A percentile compares a stretch with the other conserved stretches of the same genome.
These are phyloP conservation scores for Pseudotulostoma volvatum DNA, from an alignment of 495 filamentous ascomycete genomes.

Conservation along the genomic window DNA sequence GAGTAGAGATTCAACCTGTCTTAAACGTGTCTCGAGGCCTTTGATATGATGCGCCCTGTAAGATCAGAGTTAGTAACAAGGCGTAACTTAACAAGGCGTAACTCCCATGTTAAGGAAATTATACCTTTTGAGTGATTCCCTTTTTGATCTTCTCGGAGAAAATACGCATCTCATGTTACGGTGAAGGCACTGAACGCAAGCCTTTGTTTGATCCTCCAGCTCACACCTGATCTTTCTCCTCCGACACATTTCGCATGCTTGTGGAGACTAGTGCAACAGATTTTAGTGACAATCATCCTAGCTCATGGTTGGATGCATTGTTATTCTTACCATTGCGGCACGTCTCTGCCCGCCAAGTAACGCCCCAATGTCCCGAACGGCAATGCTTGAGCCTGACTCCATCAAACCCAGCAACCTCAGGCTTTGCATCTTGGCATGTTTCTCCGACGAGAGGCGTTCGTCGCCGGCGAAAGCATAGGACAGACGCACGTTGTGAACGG, in stretches of 20 bases:
- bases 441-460: too few relatives aligned
- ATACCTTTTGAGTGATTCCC: constrained; percentile 77
- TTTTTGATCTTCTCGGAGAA: constrained; percentile 78
- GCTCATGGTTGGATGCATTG: not conserved
- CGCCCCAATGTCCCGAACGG: too few relatives aligned
- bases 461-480: too few relatives aligned
- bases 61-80: not conserved
- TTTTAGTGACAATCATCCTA: constrained; percentile 1
- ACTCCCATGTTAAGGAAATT: too few relatives aligned
- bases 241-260: constrained; percentile 93
- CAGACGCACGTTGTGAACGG: too few relatives aligned
- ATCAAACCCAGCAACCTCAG: too few relatives aligned
- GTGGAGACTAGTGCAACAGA: constrained; percentile 4
- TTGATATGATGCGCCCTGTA: constrained; percentile 48
- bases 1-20: constrained; percentile 72
- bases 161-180: constrained; percentile 88
- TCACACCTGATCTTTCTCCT: constrained; percentile 98
- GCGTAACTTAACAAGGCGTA: too few relatives aligned
- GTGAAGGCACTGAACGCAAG: constrained; percentile 80
- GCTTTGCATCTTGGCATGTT: too few relatives aligned
- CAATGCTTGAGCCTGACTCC: too few relatives aligned
- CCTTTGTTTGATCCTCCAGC: constrained; percentile 51
- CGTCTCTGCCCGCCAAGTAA: constrained; percentile 7
- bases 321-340: constrained; percentile 14
- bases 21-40: constrained; percentile 74